These are phyloP conservation scores for Platismatia glauca DNA, from an alignment of 495 filamentous ascomycete species.

Conservation along the genomic window DNA sequence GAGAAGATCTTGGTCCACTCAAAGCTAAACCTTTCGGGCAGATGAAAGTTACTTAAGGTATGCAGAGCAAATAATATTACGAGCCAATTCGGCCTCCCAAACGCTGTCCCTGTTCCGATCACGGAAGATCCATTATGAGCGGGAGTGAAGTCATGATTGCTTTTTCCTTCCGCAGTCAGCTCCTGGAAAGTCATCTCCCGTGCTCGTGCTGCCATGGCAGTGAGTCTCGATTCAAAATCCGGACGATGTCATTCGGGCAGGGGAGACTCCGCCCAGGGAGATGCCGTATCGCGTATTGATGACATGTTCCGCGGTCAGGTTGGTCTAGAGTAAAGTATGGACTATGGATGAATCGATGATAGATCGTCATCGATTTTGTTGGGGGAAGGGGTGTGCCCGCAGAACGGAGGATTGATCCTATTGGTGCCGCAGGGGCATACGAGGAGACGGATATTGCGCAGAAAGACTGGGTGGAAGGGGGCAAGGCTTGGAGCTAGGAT, in stretches of 20 bases:
- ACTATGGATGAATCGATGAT: too few species aligned
- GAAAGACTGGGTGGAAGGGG: background rate
- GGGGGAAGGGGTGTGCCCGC: background rate
- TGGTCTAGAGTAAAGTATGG: too few species aligned
- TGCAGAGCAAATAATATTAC: background rate
- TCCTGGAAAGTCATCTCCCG: too few species aligned
- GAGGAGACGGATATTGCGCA: background rate
- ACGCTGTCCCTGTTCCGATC: too few species aligned
- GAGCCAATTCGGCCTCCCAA: too few species aligned
- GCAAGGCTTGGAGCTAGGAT: background rate
- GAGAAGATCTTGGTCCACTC: slow-evolving; percentile 1
- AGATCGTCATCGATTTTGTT: slow-evolving; percentile 13
- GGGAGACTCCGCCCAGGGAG: background rate
- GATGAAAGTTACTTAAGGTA: background rate
- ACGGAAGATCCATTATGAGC: too few species aligned
- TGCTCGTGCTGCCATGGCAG: too few species aligned
- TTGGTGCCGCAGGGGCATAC: background rate
- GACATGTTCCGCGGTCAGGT: too few species aligned
- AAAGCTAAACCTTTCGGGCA: background rate
- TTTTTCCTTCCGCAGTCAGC: too few species aligned
- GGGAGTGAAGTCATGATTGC: too few species aligned
- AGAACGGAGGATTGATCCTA: slow-evolving; percentile 2
- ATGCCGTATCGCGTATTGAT: background rate
- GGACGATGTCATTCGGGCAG: too few species aligned
- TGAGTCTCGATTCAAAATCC: too few species aligned